phyloP scores from a whole-genome alignment of 1,139 yeast genomes.

The Scheffersomyces titani region DNA sequence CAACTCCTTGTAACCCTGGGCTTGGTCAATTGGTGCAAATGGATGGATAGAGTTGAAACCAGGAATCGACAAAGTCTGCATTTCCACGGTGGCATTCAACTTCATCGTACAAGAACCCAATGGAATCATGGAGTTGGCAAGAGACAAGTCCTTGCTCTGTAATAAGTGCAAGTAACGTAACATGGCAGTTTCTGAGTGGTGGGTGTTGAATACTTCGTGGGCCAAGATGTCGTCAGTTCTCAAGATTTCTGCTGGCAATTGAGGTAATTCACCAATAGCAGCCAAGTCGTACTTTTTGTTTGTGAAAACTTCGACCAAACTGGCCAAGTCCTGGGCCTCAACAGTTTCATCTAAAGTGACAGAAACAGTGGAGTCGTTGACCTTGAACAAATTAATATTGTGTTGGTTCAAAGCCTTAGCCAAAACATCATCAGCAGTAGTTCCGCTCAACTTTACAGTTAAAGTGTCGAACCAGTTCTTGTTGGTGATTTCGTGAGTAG shows the following conservation, averaged over 20 bases:
- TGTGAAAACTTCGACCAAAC: slow-evolving; percentile 61
- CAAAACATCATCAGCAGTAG: slow-evolving; percentile 57
- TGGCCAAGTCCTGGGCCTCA: slow-evolving; percentile 57
- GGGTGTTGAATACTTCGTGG: slow-evolving; percentile 78
- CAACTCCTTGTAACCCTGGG: slow-evolving; percentile 76
- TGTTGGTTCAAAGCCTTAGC: slow-evolving; percentile 57
- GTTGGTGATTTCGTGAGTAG: slow-evolving; percentile 55
- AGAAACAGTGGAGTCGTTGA: slow-evolving; percentile 61
- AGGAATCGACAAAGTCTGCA: slow-evolving; percentile 94
- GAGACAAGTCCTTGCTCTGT: slow-evolving; percentile 86
- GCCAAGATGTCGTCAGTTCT: slow-evolving; percentile 68
- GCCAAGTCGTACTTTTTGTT: slow-evolving; percentile 23
- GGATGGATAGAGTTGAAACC: slow-evolving; percentile 90
- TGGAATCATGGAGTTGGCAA: slow-evolving; percentile 96
- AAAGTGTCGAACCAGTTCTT: slow-evolving; percentile 84
- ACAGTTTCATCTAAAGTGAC: slow-evolving; percentile 88
- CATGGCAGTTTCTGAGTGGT: slow-evolving; percentile 95
- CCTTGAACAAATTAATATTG: slow-evolving; percentile 77
- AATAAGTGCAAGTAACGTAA: slow-evolving; percentile 83
- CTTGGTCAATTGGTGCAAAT: slow-evolving; percentile 86
- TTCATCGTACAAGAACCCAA: slow-evolving; percentile 98
- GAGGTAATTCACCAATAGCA: slow-evolving; percentile 42
- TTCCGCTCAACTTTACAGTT: slow-evolving; percentile 58
- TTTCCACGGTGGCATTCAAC: slow-evolving; percentile 90
- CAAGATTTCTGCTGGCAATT: slow-evolving; percentile 52